phyloP scores from a whole-genome alignment of 805 yeast genomes.

The Candida wancherniae region DNA sequence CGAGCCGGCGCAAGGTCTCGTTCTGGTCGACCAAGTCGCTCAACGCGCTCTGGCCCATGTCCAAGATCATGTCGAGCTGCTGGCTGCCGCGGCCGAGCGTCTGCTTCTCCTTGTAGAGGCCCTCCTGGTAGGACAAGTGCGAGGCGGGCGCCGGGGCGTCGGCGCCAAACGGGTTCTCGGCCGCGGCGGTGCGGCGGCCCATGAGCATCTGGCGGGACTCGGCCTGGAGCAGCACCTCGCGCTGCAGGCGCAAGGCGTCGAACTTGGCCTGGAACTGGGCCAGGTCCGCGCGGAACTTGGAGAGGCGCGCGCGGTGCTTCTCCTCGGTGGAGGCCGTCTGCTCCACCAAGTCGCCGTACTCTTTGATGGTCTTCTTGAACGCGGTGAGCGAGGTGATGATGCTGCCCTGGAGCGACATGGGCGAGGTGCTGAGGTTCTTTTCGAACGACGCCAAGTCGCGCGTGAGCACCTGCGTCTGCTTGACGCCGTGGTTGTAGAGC shows the following conservation, averaged over 20 bases:
- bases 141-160: conserved; percentile 19
- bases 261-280: conserved; percentile 46
- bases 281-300: conserved; percentile 48
- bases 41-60: conserved; percentile 80
- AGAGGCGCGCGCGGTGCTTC: conserved; percentile 49
- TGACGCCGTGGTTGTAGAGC: conserved; percentile 82
- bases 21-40: conserved; percentile 86
- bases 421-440: conserved; percentile 59
- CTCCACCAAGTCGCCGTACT: conserved; percentile 52
- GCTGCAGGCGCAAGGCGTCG: conserved; percentile 46
- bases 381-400: conserved; percentile 77
- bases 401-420: conserved; percentile 70
- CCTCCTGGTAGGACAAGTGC: conserved; percentile 47
- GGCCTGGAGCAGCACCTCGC: conserved; percentile 50
- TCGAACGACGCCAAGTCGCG: conserved; percentile 68
- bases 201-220: conserved; percentile 49
- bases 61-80: conserved; percentile 84
- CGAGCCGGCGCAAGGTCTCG: conserved; percentile 59
- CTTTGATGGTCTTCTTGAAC: conserved; percentile 69
- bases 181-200: conserved; percentile 41
- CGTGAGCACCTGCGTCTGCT: conserved; percentile 70
- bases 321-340: conserved; percentile 56
- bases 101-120: conserved; percentile 63
- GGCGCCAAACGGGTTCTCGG: conserved; percentile 49
- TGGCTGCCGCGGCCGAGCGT: conserved; percentile 64